Conservation (phyloP, 2,329 filamentous ascomycete genomes). For the Aspergillus glaucus region DNA sequence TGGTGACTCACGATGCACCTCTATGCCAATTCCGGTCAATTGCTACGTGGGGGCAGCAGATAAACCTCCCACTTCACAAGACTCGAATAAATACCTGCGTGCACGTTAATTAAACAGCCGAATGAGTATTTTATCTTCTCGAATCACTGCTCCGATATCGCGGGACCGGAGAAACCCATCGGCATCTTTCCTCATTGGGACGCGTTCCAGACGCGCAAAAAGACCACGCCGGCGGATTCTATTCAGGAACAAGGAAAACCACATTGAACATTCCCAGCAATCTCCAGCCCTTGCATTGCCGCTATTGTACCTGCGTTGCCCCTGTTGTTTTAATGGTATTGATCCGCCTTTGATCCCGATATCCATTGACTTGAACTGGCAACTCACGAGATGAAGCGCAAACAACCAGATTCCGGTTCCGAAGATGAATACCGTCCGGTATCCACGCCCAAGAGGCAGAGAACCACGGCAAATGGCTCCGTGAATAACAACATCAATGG, state of each 20-base stretch:
- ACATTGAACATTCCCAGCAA: conserved; percentile 7
- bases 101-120: background rate
- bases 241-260: no score
- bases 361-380: background rate
- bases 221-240: conserved; percentile 3
- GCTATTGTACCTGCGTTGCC: background rate
- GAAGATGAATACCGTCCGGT: conserved; percentile 28
- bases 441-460: conserved; percentile 36
- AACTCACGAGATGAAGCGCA: conserved; percentile 35
- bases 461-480: conserved; percentile 21
- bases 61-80: background rate
- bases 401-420: conserved; percentile 30
- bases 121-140: background rate
- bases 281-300: background rate
- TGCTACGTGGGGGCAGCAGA: background rate
- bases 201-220: conserved; percentile 15
- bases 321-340: conserved; percentile 22
- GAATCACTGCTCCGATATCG: conserved; percentile 19
- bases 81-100: conserved; percentile 7
- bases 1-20: background rate
- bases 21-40: background rate
- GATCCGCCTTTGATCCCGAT: conserved; percentile 8
- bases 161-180: conserved; percentile 27
- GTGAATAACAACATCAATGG: conserved; percentile 25
- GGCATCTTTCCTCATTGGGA: conserved; percentile 7